phyloP scores from a whole-genome alignment of 1,284 basidiomycete genomes.

The Cutaneotrichosporon cyanovorans region DNA sequence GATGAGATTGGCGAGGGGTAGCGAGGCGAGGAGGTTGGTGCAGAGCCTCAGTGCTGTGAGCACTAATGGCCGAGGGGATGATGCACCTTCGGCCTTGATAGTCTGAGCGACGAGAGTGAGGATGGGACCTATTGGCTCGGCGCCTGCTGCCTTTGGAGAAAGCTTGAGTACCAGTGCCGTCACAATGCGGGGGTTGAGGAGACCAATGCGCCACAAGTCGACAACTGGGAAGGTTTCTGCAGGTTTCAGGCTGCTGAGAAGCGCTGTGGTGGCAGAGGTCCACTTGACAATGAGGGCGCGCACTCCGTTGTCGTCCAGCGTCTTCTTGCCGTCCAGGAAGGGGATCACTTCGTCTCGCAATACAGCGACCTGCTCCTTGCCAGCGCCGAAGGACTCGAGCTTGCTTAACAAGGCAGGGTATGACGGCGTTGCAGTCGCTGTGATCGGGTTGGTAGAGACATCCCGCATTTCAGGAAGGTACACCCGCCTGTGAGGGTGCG shows the following conservation, averaged over 20 bases:
- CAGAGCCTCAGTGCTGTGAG: constrained; percentile 65
- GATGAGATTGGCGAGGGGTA: constrained; percentile 52
- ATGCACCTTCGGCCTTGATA: constrained; percentile 10
- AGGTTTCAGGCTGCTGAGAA: constrained; percentile 52
- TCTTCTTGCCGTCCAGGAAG: constrained; percentile 56
- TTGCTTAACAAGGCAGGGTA: constrained; percentile 60
- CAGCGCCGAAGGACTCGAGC: constrained; percentile 52
- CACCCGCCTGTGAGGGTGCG: constrained; percentile 62
- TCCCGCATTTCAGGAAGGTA: constrained; percentile 57
- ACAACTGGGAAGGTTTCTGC: constrained; percentile 68
- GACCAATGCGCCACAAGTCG: constrained; percentile 73
- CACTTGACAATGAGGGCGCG: constrained; percentile 43
- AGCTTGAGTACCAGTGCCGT: constrained; percentile 49
- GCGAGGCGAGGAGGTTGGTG: constrained; percentile 62
- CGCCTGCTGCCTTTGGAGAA: constrained; percentile 52
- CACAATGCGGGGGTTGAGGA: constrained; percentile 58
- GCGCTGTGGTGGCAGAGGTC: constrained; percentile 49
- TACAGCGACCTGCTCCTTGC: constrained; percentile 47
- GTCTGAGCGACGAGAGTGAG: constrained; percentile 40
- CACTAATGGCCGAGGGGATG: constrained; percentile 48
- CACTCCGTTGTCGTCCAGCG: constrained; percentile 30
- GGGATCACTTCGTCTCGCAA: constrained; percentile 54
- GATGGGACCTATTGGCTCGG: constrained; percentile 53
- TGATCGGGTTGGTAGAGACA: constrained; percentile 65
- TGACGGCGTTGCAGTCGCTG: constrained; percentile 63